Percentiles rank a stretch among this genome's conserved stretches.
These are phyloP conservation scores for Aspergillus steynii DNA, from an alignment of 495 filamentous ascomycete genomes.

Conservation along the genomic window DNA sequence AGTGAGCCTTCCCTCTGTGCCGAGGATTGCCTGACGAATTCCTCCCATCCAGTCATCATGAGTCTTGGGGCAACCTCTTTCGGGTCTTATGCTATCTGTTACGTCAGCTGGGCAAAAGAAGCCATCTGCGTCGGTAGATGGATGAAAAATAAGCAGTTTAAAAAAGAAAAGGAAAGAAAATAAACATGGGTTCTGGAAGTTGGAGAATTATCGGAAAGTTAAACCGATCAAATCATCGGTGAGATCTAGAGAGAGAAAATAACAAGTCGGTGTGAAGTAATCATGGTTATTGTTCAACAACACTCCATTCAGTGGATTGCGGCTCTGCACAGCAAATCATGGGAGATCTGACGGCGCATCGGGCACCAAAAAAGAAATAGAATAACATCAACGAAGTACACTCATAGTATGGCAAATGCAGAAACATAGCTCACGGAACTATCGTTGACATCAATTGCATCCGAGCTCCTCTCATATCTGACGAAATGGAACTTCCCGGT, in stretches of 20 bases:
- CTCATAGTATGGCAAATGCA: conserved; percentile 43
- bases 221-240: neutral
- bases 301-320: neutral
- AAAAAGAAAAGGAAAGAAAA: neutral
- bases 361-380: conserved; percentile 2
- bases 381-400: neutral
- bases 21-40: neutral
- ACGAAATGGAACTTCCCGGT: conserved; percentile 78
- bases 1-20: neutral
- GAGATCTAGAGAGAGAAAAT: neutral
- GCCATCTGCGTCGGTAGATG: neutral
- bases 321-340: neutral
- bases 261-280: neutral
- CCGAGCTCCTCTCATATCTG: conserved; percentile 85
- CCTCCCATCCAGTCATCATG: neutral
- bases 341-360: neutral
- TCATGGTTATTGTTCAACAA: neutral
- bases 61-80: neutral
- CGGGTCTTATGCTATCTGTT: neutral
- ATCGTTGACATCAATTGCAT: conserved; percentile 68
- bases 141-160: neutral
- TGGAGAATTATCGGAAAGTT: neutral
- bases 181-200: neutral
- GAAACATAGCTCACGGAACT: conserved; percentile 92
- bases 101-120: neutral